phyloP scores from a whole-genome alignment of 2,329 filamentous ascomycete genomes.

The Pyricularia pennisetigena region DNA sequence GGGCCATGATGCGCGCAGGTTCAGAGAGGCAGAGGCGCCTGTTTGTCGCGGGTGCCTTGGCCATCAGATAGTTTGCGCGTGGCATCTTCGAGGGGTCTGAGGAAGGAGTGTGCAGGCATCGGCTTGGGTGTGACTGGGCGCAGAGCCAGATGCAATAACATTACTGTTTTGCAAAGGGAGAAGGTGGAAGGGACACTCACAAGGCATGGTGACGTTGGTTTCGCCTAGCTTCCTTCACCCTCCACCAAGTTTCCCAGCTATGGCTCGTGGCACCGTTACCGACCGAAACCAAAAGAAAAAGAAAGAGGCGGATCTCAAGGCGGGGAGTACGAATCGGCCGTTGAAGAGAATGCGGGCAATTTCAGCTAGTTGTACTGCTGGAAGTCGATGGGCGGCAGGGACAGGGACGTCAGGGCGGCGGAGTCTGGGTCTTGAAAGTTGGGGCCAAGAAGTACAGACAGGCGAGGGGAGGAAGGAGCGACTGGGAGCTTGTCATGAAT shows the following conservation, averaged over 20 bases:
- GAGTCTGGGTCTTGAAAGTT: not conserved
- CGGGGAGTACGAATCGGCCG: not conserved
- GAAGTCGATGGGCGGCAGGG: not conserved
- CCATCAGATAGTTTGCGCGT: not conserved
- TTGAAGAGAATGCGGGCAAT: not conserved
- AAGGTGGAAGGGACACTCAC: slow-evolving; percentile 1
- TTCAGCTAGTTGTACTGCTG: not conserved
- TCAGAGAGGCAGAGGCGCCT: not conserved
- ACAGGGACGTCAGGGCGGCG: not conserved
- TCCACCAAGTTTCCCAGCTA: not conserved
- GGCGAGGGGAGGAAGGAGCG: slow-evolving; percentile 2
- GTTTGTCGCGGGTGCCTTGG: not conserved
- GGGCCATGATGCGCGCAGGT: not conserved
- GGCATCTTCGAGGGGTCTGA: not conserved
- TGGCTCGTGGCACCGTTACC: not conserved
- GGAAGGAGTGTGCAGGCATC: not conserved
- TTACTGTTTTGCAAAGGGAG: not conserved
- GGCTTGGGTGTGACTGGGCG: not conserved
- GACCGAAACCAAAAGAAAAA: not conserved
- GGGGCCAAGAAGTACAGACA: slow-evolving; percentile 1
- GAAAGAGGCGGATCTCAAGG: not conserved
- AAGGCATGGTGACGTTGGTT: slow-evolving; percentile 3
- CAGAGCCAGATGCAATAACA: not conserved
- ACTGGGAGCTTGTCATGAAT: slow-evolving; percentile 7
- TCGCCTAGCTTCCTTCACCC: not conserved